Evolutionary conservation across 1,284 basidiomycete species (phyloP).

Genomic region (Anthracocystis walkeri): DNA sequence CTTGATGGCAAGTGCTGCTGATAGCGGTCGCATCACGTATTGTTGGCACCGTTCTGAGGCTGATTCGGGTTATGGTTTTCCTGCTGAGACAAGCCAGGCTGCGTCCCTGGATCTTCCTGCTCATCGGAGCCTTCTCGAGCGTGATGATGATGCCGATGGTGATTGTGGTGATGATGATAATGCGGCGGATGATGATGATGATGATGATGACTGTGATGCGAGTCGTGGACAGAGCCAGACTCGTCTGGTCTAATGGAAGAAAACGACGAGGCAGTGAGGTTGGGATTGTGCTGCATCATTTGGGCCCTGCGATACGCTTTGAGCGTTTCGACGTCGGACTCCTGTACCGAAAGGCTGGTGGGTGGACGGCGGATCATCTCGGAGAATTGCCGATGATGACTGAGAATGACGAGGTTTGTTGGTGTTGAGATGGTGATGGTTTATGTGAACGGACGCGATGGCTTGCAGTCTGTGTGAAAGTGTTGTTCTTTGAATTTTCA

Average conservation of each 20-base stretch:
- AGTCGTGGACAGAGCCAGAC: slow-evolving; percentile 35
- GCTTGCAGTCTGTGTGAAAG: not conserved
- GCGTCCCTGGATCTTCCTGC: slow-evolving; percentile 33
- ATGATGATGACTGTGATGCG: slow-evolving; percentile 26
- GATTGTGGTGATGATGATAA: slow-evolving; percentile 20
- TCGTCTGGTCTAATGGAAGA: slow-evolving; percentile 41
- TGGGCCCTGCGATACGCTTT: slow-evolving; percentile 44
- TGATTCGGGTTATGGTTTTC: slow-evolving; percentile 54
- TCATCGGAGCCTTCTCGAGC: slow-evolving; percentile 18
- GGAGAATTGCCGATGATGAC: not conserved
- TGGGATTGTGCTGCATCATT: slow-evolving; percentile 52
- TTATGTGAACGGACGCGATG: not conserved
- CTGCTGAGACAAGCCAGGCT: slow-evolving; percentile 48
- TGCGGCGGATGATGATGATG: slow-evolving; percentile 16
- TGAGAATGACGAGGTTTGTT: not conserved
- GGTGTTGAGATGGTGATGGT: slow-evolving; percentile 1
- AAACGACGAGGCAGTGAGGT: slow-evolving; percentile 39
- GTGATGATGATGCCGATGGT: slow-evolving; percentile 20
- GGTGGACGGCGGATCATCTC: slow-evolving; percentile 43
- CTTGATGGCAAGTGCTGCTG: not conserved
- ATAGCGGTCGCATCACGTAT: slow-evolving; percentile 12
- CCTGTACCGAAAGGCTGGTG: slow-evolving; percentile 39
- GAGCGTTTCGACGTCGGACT: slow-evolving; percentile 52
- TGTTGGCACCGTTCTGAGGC: slow-evolving; percentile 14
- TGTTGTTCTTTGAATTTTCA: slow-evolving; percentile 10